Conservation (phyloP, 1,139 yeast genomes). For the Geotrichum aggregatum region DNA sequence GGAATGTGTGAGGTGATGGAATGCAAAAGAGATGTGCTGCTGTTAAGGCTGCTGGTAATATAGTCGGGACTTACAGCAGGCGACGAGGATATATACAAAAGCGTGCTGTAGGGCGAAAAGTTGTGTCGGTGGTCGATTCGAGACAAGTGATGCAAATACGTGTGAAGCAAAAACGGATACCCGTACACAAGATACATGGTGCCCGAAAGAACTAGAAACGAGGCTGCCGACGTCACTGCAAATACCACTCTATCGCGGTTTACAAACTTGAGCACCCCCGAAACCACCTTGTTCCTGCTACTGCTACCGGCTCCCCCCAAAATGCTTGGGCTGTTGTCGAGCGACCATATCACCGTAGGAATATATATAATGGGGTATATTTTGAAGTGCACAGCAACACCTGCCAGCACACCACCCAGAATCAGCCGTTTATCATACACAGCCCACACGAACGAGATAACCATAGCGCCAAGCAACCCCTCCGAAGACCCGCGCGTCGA, state of each 20-base stretch:
- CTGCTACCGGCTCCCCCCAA: conserved; percentile 14
- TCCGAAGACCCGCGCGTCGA: conserved; percentile 94
- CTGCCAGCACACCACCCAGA: conserved; percentile 61
- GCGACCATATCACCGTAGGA: conserved; percentile 49
- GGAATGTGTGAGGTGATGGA: conserved; percentile 23
- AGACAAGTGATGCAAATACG: conserved; percentile 77
- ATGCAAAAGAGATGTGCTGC: conserved; percentile 24
- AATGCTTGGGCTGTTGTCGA: conserved; percentile 27
- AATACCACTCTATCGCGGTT: conserved; percentile 49
- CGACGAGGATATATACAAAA: conserved; percentile 52
- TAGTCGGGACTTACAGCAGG: conserved; percentile 25
- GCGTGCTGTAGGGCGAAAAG: conserved; percentile 79
- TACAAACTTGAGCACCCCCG: conserved; percentile 39
- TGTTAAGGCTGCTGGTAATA: conserved; percentile 23
- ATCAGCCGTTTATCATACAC: conserved; percentile 45
- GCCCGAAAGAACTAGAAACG: conserved; percentile 49
- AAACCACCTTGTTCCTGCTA: background rate
- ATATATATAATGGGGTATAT: conserved; percentile 84
- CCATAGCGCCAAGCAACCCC: conserved; percentile 75
- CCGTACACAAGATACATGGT: conserved; percentile 70
- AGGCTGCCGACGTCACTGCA: conserved; percentile 39
- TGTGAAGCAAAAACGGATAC: conserved; percentile 65
- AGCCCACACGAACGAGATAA: conserved; percentile 52
- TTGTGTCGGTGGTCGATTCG: conserved; percentile 93
- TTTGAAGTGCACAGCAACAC: conserved; percentile 82